A percentile compares a stretch with the other conserved stretches of the same genome.
Evolutionary conservation across 2,329 filamentous ascomycete species (phyloP).

Genomic region (Fusarium sp.): DNA sequence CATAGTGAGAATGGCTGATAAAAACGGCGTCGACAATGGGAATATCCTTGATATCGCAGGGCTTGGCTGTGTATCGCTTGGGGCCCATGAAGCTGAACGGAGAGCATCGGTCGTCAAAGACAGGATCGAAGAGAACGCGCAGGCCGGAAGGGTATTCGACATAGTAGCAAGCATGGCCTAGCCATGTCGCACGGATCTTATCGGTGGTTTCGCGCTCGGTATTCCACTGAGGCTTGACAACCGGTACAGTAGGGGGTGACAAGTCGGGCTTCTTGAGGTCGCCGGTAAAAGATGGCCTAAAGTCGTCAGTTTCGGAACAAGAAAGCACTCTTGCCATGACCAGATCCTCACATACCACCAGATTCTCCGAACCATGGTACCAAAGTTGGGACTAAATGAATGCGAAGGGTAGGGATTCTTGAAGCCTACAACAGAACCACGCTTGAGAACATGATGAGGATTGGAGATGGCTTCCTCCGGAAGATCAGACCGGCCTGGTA

Average conservation of each 20-base stretch:
- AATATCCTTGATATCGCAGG: slow-evolving; percentile 82
- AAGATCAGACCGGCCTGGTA: slow-evolving; percentile 51
- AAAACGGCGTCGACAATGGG: slow-evolving; percentile 81
- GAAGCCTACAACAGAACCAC: slow-evolving; percentile 59
- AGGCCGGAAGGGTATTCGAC: slow-evolving; percentile 90
- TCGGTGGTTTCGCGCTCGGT: slow-evolving; percentile 66
- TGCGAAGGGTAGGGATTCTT: slow-evolving; percentile 66
- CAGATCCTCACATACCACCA: slow-evolving; percentile 51
- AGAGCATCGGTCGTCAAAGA: slow-evolving; percentile 89
- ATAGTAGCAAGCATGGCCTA: slow-evolving; percentile 94
- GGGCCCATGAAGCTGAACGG: slow-evolving; percentile 79
- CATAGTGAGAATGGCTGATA: slow-evolving; percentile 93
- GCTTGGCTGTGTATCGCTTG: slow-evolving; percentile 81
- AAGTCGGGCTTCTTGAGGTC: slow-evolving; percentile 67
- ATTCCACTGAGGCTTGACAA: slow-evolving; percentile 76
- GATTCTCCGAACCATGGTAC: slow-evolving; percentile 50
- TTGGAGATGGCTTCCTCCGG: slow-evolving; percentile 60
- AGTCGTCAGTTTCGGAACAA: slow-evolving; percentile 22
- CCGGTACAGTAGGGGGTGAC: slow-evolving; percentile 72
- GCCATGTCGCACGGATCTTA: slow-evolving; percentile 87
- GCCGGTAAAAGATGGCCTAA: slow-evolving; percentile 57
- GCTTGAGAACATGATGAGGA: slow-evolving; percentile 62
- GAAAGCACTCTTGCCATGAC: not conserved
- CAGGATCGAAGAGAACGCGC: slow-evolving; percentile 91
- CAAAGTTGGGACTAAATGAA: slow-evolving; percentile 37